These are phyloP conservation scores for Septoria petroselini DNA, from an alignment of 2,329 filamentous ascomycete genomes.

Conservation along the genomic window DNA sequence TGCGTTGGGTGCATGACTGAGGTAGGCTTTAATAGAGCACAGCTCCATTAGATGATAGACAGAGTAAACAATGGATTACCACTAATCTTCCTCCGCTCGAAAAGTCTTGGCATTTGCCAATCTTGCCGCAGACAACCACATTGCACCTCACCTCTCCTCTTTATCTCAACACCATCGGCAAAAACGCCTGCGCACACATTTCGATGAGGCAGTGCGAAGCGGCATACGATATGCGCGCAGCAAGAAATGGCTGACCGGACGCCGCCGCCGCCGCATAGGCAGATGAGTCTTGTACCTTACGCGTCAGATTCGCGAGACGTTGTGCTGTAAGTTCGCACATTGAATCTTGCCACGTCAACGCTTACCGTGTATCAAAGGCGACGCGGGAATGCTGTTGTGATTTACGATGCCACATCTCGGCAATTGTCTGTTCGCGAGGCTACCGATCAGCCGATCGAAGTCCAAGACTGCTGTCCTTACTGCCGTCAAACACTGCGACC, in stretches of 20 bases:
- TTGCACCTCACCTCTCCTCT: not conserved
- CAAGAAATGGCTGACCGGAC: constrained; percentile 35
- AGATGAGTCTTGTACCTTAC: constrained; percentile 73
- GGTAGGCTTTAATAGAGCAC: constrained; percentile 3
- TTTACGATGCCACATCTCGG: constrained; percentile 80
- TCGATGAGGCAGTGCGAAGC: not conserved
- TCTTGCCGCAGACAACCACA: not conserved
- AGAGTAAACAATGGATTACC: not conserved
- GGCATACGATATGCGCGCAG: constrained; percentile 4
- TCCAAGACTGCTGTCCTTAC: constrained; percentile 73
- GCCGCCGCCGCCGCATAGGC: constrained; percentile 34
- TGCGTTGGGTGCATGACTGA: constrained; percentile 5
- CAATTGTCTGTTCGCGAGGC: constrained; percentile 76
- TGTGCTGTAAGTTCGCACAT: constrained; percentile 63
- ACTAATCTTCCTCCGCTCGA: too few species aligned
- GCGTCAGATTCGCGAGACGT: constrained; percentile 70
- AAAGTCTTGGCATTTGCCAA: not conserved
- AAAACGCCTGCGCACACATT: not conserved
- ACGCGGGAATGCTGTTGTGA: constrained; percentile 86
- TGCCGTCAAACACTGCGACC: constrained; percentile 69
- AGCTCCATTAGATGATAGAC: constrained; percentile 8
- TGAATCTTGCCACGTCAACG: not conserved
- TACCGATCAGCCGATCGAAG: constrained; percentile 54
- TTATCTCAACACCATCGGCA: not conserved
- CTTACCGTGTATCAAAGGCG: constrained; percentile 57